Evolutionary conservation across 2,329 filamentous ascomycete species (phyloP).

Genomic region (Aspergillus pseudotamarii): DNA sequence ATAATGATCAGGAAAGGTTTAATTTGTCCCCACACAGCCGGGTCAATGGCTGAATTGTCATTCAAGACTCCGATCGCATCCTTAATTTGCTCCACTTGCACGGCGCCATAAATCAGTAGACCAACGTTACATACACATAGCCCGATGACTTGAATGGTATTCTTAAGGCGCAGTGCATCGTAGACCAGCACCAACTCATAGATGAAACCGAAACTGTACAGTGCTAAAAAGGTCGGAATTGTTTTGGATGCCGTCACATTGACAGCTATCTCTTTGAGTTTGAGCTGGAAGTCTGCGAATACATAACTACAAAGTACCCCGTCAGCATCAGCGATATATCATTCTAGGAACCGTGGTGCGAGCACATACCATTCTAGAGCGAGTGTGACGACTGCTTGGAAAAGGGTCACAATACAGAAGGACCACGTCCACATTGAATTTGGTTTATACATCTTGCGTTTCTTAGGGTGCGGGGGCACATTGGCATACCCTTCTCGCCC

Average conservation of each 20-base stretch:
- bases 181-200: conserved; percentile 89
- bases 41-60: conserved; percentile 47
- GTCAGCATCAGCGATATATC: conserved; percentile 9
- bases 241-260: conserved; percentile 55
- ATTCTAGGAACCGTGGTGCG: neutral
- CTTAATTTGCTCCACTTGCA: conserved; percentile 88
- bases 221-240: conserved; percentile 91
- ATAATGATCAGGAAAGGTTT: conserved; percentile 81
- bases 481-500: conserved; percentile 54
- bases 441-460: conserved; percentile 70
- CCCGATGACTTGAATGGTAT: conserved; percentile 97
- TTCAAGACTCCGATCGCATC: conserved; percentile 66
- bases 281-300: conserved; percentile 79
- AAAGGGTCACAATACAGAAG: conserved; percentile 72
- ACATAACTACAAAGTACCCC: conserved; percentile 66
- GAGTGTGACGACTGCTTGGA: conserved; percentile 80
- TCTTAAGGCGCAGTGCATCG: conserved; percentile 91
- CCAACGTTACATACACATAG: conserved; percentile 91
- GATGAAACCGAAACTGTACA: conserved; percentile 96
- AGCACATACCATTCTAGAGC: conserved; percentile 79
- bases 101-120: conserved; percentile 86
- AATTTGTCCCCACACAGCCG: conserved; percentile 68
- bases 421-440: conserved; percentile 85
- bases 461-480: conserved; percentile 35
- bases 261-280: conserved; percentile 47